phyloP scores from a whole-genome alignment of 2,329 filamentous ascomycete species.

The Sclerotinia subarctica region DNA sequence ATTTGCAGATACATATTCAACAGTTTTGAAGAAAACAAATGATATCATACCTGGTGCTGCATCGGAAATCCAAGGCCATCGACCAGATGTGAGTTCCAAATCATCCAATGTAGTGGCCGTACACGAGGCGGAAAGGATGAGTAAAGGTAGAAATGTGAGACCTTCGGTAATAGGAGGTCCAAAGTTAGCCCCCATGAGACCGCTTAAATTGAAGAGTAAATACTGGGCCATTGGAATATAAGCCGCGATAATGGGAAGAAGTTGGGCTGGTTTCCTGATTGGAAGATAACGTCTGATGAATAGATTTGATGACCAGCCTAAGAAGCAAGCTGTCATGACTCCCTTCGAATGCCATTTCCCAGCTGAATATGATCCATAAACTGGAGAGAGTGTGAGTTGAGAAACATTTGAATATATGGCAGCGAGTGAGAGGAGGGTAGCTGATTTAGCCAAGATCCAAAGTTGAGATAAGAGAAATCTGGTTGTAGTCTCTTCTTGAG shows the following conservation, averaged over 20 bases:
- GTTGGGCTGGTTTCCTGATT: constrained; percentile 45
- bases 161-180: constrained; percentile 75
- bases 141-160: constrained; percentile 67
- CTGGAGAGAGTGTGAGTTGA: constrained; percentile 74
- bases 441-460: constrained; percentile 38
- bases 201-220: constrained; percentile 65
- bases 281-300: constrained; percentile 50
- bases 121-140: constrained; percentile 60
- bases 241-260: constrained; percentile 71
- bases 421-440: constrained; percentile 52
- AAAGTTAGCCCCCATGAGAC: constrained; percentile 60
- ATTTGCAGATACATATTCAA: constrained; percentile 39
- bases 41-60: constrained; percentile 63
- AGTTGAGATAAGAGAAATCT: constrained; percentile 36
- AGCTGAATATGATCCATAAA: constrained; percentile 82
- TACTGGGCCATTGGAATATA: constrained; percentile 73
- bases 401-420: constrained; percentile 68
- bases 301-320: constrained; percentile 69
- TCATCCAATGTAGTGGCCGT: constrained; percentile 64
- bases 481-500: constrained; percentile 36
- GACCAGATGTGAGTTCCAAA: constrained; percentile 51
- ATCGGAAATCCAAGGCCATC: constrained; percentile 57
- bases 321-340: constrained; percentile 62
- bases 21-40: constrained; percentile 59
- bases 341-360: constrained; percentile 67